Percentiles rank a stretch among this genome's conserved stretches.
Evolutionary conservation across 2,329 filamentous ascomycete genomes (phyloP).

Genomic region (Aspergillus aculeatinus): DNA sequence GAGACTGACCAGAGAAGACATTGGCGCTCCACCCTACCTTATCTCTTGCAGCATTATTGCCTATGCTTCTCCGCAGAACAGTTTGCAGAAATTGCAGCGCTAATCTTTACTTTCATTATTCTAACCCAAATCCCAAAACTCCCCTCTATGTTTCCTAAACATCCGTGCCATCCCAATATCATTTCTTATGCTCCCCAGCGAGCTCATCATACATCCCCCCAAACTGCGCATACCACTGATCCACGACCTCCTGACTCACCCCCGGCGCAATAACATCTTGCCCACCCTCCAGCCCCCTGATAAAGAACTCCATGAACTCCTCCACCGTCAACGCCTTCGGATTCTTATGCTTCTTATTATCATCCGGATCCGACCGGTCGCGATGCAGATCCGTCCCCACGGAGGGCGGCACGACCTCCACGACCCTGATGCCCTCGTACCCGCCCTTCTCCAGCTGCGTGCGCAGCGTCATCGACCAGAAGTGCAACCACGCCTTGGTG

Average conservation of each 20-base stretch:
- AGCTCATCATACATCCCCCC: constrained; percentile 33
- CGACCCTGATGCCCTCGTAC: constrained; percentile 45
- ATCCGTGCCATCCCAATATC: too few relatives aligned
- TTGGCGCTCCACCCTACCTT: too few relatives aligned
- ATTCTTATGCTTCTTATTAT: constrained; percentile 61
- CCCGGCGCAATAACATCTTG: constrained; percentile 53
- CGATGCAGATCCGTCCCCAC: constrained; percentile 58
- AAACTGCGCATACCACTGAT: constrained; percentile 47
- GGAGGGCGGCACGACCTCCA: constrained; percentile 58
- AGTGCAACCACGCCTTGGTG: constrained; percentile 60
- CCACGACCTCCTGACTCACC: constrained; percentile 41
- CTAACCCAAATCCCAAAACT: too few relatives aligned
- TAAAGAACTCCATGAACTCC: constrained; percentile 55
- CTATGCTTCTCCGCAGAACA: too few relatives aligned
- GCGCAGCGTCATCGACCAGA: constrained; percentile 56
- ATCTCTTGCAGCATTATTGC: too few relatives aligned
- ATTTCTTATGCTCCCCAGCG: neutral
- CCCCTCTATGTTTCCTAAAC: too few relatives aligned
- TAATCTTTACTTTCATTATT: too few relatives aligned
- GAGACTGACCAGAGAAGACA: too few relatives aligned
- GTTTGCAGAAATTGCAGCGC: too few relatives aligned
- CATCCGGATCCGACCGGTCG: constrained; percentile 56
- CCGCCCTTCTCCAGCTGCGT: constrained; percentile 47
- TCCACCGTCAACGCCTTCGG: constrained; percentile 48
- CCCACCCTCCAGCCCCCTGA: constrained; percentile 47